A percentile compares a stretch with the other conserved stretches of the same genome.
Evolutionary conservation across 2,329 filamentous ascomycete species (phyloP).

Genomic region (Fusarium euwallaceae): DNA sequence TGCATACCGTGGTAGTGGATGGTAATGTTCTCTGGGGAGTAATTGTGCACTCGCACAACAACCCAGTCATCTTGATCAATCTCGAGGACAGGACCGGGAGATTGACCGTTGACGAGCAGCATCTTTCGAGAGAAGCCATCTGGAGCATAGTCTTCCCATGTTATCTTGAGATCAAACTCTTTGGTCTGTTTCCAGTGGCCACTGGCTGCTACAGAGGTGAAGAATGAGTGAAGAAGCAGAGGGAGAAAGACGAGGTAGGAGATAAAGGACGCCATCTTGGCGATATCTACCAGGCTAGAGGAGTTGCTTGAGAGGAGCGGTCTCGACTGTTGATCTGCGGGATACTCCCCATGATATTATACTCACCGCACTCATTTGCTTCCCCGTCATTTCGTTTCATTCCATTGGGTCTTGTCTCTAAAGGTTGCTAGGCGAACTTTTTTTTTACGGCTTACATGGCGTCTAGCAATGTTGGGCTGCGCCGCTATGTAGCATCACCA

Average conservation of each 20-base stretch:
- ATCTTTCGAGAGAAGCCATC: conserved; percentile 61
- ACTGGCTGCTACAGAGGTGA: conserved; percentile 13
- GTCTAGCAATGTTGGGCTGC: background rate
- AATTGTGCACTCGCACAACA: conserved; percentile 60
- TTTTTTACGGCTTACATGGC: conserved; percentile 1
- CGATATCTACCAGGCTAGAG: background rate
- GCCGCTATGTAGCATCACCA: conserved; percentile 2
- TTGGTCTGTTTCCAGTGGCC: conserved; percentile 24
- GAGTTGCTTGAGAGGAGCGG: background rate
- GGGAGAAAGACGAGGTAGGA: conserved; percentile 12
- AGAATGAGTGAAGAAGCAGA: conserved; percentile 14
- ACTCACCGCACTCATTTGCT: background rate
- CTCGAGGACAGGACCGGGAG: conserved; percentile 71
- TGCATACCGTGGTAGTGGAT: conserved; percentile 63
- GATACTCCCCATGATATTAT: background rate
- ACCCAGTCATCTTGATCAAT: conserved; percentile 65
- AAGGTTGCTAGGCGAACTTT: background rate
- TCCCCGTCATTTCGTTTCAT: conserved; percentile 2
- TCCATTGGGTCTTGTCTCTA: background rate
- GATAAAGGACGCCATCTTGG: conserved; percentile 26
- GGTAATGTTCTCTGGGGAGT: conserved; percentile 61
- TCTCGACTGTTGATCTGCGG: background rate
- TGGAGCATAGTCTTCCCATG: conserved; percentile 56
- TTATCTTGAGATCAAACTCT: conserved; percentile 49
- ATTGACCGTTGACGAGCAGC: conserved; percentile 70